Evolutionary conservation across 805 yeast genomes (phyloP).

Genomic region (Trichomonascus vanleenenianus): DNA sequence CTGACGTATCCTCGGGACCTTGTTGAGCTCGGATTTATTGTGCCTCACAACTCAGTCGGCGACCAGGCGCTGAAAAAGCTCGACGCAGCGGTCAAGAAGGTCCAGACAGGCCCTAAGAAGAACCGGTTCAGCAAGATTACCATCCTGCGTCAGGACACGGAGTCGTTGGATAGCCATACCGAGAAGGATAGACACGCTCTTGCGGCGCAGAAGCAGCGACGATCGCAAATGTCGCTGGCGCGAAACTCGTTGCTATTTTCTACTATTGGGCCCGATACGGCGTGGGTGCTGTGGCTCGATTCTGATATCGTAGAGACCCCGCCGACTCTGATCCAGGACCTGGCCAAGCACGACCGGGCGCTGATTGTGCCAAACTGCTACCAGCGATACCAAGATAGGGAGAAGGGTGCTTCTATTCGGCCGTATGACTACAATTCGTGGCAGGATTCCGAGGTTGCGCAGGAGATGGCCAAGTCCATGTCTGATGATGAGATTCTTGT

Average conservation of each 20-base stretch:
- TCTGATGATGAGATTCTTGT: slow-evolving; percentile 85
- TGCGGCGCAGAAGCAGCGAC: slow-evolving; percentile 77
- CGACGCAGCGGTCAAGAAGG: slow-evolving; percentile 65
- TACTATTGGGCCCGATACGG: slow-evolving; percentile 77
- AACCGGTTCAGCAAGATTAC: slow-evolving; percentile 76
- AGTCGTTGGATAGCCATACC: slow-evolving; percentile 56
- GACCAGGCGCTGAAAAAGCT: slow-evolving; percentile 65
- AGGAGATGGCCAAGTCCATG: slow-evolving; percentile 62
- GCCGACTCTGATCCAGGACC: slow-evolving; percentile 70
- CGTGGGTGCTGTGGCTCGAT: slow-evolving; percentile 97
- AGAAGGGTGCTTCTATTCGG: slow-evolving; percentile 52
- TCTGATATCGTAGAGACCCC: slow-evolving; percentile 92
- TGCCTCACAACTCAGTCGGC: slow-evolving; percentile 78
- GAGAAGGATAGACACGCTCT: slow-evolving; percentile 92
- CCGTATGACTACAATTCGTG: slow-evolving; percentile 96
- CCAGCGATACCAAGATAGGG: slow-evolving; percentile 66
- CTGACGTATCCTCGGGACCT: slow-evolving; percentile 78
- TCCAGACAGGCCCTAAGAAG: slow-evolving; percentile 57
- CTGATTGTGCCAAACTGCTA: slow-evolving; percentile 89
- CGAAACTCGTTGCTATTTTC: slow-evolving; percentile 87
- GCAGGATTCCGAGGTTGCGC: slow-evolving; percentile 65
- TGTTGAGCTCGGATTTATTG: slow-evolving; percentile 83
- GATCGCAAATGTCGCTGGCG: slow-evolving; percentile 88
- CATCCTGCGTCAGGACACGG: slow-evolving; percentile 82
- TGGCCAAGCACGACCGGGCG: slow-evolving; percentile 78